phyloP scores from a whole-genome alignment of 2,329 filamentous ascomycete genomes.

The Diaporthe sp. region DNA sequence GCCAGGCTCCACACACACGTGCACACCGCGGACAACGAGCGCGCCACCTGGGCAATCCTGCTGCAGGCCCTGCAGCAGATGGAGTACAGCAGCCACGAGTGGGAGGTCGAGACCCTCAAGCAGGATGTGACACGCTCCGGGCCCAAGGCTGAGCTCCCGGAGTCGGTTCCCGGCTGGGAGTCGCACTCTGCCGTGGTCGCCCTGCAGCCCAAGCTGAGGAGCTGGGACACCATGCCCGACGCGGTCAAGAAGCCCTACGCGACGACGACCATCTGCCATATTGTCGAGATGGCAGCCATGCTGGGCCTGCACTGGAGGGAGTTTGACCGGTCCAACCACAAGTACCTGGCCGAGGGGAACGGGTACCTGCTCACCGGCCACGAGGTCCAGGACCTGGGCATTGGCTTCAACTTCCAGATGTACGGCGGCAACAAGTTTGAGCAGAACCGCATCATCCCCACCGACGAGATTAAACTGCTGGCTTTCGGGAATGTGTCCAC shows the following conservation, averaged over 20 bases:
- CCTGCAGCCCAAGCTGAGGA: conserved; percentile 59
- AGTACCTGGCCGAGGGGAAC: conserved; percentile 69
- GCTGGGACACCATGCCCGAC: conserved; percentile 67
- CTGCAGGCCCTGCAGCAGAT: conserved; percentile 65
- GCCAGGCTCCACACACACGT: conserved; percentile 52
- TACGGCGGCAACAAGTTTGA: conserved; percentile 64
- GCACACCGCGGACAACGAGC: conserved; percentile 69
- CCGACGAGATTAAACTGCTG: conserved; percentile 66
- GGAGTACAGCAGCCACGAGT: conserved; percentile 62
- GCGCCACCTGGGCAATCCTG: conserved; percentile 67
- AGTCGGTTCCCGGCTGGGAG: conserved; percentile 42
- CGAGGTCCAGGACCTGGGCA: conserved; percentile 63
- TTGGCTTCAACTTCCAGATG: conserved; percentile 68
- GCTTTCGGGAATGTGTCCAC: conserved; percentile 70
- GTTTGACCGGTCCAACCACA: conserved; percentile 65
- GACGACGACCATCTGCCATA: conserved; percentile 68
- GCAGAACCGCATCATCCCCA: conserved; percentile 66
- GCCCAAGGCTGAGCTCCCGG: conserved; percentile 43
- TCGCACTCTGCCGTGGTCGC: conserved; percentile 61
- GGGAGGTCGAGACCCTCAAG: conserved; percentile 56
- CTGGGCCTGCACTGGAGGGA: conserved; percentile 72
- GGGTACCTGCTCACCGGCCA: conserved; percentile 65
- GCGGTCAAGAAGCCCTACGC: conserved; percentile 64
- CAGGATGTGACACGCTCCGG: conserved; percentile 44
- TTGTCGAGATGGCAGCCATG: conserved; percentile 67